phyloP scores from a whole-genome alignment of 768 basidiomycete genomes.

The Exsudoporus frostii region DNA sequence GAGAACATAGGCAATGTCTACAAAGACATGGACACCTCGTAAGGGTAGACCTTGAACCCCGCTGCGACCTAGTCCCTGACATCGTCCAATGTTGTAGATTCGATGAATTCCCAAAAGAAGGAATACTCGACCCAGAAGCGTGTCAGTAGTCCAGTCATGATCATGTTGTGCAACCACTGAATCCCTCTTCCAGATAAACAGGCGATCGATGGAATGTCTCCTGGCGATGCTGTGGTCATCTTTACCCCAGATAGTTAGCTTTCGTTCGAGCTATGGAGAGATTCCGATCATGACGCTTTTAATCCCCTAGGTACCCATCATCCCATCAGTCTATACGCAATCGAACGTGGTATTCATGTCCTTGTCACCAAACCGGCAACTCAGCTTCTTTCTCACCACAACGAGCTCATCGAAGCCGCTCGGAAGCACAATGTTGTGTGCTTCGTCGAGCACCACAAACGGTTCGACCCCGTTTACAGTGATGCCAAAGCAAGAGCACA shows the following conservation, averaged over 20 bases:
- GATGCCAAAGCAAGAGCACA: slow-evolving; percentile 80
- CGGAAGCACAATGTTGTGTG: slow-evolving; percentile 78
- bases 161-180: slow-evolving; percentile 1
- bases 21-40: slow-evolving; percentile 85
- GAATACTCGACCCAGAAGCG: slow-evolving; percentile 69
- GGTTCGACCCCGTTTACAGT: slow-evolving; percentile 89
- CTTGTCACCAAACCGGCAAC: slow-evolving; percentile 93
- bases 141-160: slow-evolving; percentile 50
- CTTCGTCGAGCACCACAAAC: slow-evolving; percentile 94
- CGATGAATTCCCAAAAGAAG: slow-evolving; percentile 72
- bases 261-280: not conserved
- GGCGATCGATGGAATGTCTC: slow-evolving; percentile 72
- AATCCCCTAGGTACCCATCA: slow-evolving; percentile 66
- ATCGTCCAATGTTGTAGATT: slow-evolving; percentile 51
- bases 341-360: slow-evolving; percentile 82
- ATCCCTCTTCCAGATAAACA: slow-evolving; percentile 57
- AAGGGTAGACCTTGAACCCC: slow-evolving; percentile 29
- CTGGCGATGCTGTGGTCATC: slow-evolving; percentile 87
- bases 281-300: not conserved
- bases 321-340: slow-evolving; percentile 81
- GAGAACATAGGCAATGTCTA: slow-evolving; percentile 83
- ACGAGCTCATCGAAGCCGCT: slow-evolving; percentile 70
- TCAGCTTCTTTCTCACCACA: slow-evolving; percentile 80
- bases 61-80: not conserved
- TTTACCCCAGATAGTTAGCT: slow-evolving; percentile 87